These are phyloP conservation scores for Diaporthe sp. DNA, from an alignment of 2,329 filamentous ascomycete species.

Conservation along the genomic window DNA sequence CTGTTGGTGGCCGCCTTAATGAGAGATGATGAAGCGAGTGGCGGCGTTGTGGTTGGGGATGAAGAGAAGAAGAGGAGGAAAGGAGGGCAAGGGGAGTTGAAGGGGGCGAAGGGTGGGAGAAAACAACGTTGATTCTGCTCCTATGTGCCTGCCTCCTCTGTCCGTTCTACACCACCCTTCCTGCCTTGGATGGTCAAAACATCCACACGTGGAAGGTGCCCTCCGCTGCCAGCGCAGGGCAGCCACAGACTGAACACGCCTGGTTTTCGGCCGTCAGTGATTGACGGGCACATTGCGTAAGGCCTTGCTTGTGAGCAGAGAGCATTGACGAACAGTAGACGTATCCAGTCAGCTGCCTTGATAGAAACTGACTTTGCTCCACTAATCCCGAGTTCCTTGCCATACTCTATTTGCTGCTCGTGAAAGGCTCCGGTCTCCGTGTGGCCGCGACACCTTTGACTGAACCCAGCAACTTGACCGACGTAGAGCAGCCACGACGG, in stretches of 20 bases:
- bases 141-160: conserved; percentile 13
- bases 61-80: conserved; percentile 9
- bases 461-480: not conserved
- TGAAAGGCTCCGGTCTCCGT: too few relatives aligned
- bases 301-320: not conserved
- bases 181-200: not conserved
- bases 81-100: not conserved
- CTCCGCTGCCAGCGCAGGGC: not conserved
- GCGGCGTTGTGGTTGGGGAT: conserved; percentile 4
- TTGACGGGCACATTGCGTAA: not conserved
- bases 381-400: not conserved
- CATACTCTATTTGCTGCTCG: not conserved
- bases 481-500: not conserved
- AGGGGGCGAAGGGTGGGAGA: not conserved
- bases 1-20: conserved; percentile 23
- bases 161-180: not conserved
- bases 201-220: not conserved
- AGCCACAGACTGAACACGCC: not conserved
- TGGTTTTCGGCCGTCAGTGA: not conserved
- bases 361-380: not conserved
- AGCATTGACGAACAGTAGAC: not conserved
- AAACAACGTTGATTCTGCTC: conserved; percentile 22
- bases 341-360: not conserved
- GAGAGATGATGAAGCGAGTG: conserved; percentile 30
- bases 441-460: not conserved